Percentiles rank a stretch among this genome's conserved stretches.
Conservation (phyloP, 495 filamentous ascomycete species). For the Letharia columbiana region DNA sequence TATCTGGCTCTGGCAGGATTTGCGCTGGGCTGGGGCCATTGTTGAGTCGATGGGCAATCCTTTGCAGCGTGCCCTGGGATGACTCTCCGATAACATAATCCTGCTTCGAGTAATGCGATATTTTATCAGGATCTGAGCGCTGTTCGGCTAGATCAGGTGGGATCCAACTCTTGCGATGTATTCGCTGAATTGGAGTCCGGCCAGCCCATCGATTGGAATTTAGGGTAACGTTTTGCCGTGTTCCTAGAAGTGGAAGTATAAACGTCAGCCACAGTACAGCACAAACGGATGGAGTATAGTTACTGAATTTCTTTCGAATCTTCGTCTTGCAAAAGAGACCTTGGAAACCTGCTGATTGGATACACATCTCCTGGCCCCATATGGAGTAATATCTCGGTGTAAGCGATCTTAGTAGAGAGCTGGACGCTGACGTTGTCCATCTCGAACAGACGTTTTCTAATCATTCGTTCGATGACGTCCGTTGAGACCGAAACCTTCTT, state of each 20-base stretch:
- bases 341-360: conserved; percentile 23
- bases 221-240: not conserved
- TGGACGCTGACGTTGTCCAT: conserved; percentile 13
- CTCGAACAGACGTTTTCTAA: conserved; percentile 7
- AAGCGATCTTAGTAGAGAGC: conserved; percentile 13
- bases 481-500: conserved; percentile 10
- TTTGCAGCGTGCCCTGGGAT: not conserved
- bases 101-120: conserved; percentile 1
- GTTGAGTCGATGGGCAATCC: conserved; percentile 1
- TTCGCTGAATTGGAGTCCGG: conserved; percentile 8
- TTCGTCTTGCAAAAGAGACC: conserved; percentile 20
- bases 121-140: not conserved
- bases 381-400: conserved; percentile 18
- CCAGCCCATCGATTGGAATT: conserved; percentile 14
- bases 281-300: not conserved
- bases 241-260: not conserved
- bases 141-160: conserved; percentile 1
- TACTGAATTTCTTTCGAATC: conserved; percentile 7
- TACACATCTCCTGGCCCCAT: not conserved
- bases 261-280: not conserved
- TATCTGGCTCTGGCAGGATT: not conserved
- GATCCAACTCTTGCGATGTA: conserved; percentile 8
- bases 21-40: conserved; percentile 3
- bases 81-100: conserved; percentile 15
- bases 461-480: conserved; percentile 20